phyloP scores from a whole-genome alignment of 805 yeast genomes.

The Candida insectorum region DNA sequence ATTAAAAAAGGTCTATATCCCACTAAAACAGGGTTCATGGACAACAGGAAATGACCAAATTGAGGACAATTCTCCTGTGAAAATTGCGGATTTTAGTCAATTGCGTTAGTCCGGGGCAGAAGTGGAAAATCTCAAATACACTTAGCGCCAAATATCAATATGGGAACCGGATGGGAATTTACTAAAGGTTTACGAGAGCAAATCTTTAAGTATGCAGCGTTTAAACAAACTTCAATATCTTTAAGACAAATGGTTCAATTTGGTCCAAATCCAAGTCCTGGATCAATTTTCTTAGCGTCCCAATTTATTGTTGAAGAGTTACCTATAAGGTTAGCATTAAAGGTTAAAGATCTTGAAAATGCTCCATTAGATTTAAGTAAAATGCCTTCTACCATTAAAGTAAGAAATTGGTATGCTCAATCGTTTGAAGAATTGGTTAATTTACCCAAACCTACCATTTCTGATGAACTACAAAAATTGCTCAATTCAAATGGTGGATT shows the following conservation, averaged over 20 bases:
- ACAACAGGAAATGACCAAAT: too few relatives aligned
- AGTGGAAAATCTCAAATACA: too few relatives aligned
- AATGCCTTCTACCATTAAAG: conserved; percentile 73
- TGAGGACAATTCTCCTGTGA: too few relatives aligned
- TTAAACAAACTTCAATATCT: conserved; percentile 81
- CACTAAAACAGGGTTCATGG: too few relatives aligned
- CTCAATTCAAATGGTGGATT: conserved; percentile 21
- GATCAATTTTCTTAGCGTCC: conserved; percentile 76
- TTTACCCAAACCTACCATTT: conserved; percentile 55
- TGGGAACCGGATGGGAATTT: conserved; percentile 50
- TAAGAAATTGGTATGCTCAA: conserved; percentile 87
- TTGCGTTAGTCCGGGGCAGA: too few relatives aligned
- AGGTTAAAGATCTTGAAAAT: conserved; percentile 78
- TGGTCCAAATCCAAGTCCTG: conserved; percentile 76
- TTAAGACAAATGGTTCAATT: conserved; percentile 88
- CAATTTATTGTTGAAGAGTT: conserved; percentile 82
- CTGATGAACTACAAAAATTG: conserved; percentile 36
- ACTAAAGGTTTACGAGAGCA: conserved; percentile 49
- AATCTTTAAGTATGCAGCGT: conserved; percentile 62
- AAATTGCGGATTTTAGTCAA: too few relatives aligned
- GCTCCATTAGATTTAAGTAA: conserved; percentile 72
- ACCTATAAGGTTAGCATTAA: conserved; percentile 80
- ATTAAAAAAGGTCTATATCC: too few relatives aligned
- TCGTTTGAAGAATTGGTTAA: conserved; percentile 79
- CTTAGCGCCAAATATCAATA: too few relatives aligned